phyloP scores from a whole-genome alignment of 2,329 filamentous ascomycete genomes.

The Clathrospora elynae region DNA sequence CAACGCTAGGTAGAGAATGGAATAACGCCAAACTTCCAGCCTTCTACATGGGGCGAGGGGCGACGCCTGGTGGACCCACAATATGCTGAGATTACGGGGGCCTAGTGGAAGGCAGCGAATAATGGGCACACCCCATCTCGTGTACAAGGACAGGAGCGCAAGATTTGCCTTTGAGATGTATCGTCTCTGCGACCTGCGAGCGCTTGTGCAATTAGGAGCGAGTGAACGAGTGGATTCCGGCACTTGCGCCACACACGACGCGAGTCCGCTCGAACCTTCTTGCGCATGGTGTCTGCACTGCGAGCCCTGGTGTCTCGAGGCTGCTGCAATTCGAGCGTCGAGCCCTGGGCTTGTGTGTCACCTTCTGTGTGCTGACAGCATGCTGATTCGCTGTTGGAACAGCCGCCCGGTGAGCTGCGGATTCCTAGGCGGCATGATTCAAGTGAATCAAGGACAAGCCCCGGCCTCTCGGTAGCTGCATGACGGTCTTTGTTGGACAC shows the following conservation, averaged over 20 bases:
- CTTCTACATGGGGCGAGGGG: slow-evolving; percentile 37
- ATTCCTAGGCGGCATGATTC: slow-evolving; percentile 29
- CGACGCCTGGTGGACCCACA: slow-evolving; percentile 20
- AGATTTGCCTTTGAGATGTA: slow-evolving; percentile 22
- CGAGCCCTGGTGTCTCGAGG: slow-evolving; percentile 29
- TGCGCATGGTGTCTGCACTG: too few relatives aligned
- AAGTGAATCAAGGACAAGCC: slow-evolving; percentile 33
- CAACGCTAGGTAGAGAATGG: slow-evolving; percentile 25
- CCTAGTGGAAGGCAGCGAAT: slow-evolving; percentile 11
- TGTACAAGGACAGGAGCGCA: slow-evolving; percentile 23
- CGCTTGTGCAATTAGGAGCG: slow-evolving; percentile 23
- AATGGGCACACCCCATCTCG: slow-evolving; percentile 4
- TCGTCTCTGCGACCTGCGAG: slow-evolving; percentile 29
- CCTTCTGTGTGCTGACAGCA: slow-evolving; percentile 20
- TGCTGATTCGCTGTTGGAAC: slow-evolving; percentile 27
- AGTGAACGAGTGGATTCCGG: slow-evolving; percentile 16
- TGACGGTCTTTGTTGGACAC: slow-evolving; percentile 25
- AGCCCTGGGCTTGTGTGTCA: slow-evolving; percentile 35
- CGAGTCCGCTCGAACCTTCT: slow-evolving; percentile 10
- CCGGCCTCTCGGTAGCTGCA: slow-evolving; percentile 30
- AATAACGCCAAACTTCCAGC: slow-evolving; percentile 27
- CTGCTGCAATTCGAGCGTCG: slow-evolving; percentile 40
- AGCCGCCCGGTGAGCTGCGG: slow-evolving; percentile 34
- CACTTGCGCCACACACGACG: slow-evolving; percentile 23
- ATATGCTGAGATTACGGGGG: slow-evolving; percentile 17